Percentiles rank a stretch among this genome's conserved stretches.
These are phyloP conservation scores for Lichina pygmaea DNA, from an alignment of 495 filamentous ascomycete species.

Conservation along the genomic window DNA sequence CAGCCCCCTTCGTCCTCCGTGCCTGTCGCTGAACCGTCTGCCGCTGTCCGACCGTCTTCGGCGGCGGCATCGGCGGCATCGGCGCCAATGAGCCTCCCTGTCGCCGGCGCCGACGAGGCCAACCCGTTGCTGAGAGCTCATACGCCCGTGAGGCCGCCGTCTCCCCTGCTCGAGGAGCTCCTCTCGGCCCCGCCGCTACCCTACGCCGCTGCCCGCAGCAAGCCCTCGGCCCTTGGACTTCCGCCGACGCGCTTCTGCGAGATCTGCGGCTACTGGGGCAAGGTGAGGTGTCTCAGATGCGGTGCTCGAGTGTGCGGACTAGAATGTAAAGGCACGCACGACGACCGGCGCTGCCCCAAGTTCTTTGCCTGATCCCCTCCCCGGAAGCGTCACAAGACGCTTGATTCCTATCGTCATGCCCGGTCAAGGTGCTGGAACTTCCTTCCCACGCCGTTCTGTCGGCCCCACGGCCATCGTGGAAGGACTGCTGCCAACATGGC, in stretches of 20 bases:
- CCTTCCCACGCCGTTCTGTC: not conserved
- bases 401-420: not conserved
- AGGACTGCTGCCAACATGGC: too few species aligned
- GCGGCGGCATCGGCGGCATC: not conserved
- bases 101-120: conserved; percentile 18
- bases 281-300: conserved; percentile 63
- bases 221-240: conserved; percentile 17
- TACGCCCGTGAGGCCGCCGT: conserved; percentile 35
- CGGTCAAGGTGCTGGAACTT: not conserved
- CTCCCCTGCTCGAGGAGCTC: conserved; percentile 38
- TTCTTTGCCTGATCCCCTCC: conserved; percentile 6
- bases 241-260: conserved; percentile 56
- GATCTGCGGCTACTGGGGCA: conserved; percentile 82
- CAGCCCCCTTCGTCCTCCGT: conserved; percentile 6
- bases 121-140: conserved; percentile 35
- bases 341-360: conserved; percentile 42
- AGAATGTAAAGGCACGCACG: conserved; percentile 54
- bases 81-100: too few species aligned
- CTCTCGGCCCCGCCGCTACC: conserved; percentile 44
- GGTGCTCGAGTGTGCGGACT: conserved; percentile 56
- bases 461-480: too few species aligned
- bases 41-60: not conserved
- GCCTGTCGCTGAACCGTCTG: conserved; percentile 6
- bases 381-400: not conserved
- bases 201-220: conserved; percentile 52